A percentile compares a stretch with the other conserved stretches of the same genome.
These are phyloP conservation scores for Pyricularia sp. DNA, from an alignment of 2,329 filamentous ascomycete species.

Conservation along the genomic window DNA sequence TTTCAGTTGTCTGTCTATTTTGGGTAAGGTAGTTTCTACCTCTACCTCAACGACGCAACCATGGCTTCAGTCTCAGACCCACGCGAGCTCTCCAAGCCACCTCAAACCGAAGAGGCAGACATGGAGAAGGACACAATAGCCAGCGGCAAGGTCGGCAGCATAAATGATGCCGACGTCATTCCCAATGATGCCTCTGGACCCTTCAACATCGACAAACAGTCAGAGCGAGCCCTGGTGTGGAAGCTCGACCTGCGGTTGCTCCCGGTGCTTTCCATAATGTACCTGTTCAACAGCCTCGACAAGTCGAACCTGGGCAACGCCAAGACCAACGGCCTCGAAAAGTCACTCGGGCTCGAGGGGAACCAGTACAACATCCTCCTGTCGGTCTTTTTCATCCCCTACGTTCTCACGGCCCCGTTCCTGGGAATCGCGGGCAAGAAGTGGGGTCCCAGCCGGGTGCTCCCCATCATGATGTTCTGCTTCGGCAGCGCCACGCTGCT, in stretches of 20 bases:
- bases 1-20: no score
- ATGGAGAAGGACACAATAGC: conserved; percentile 2
- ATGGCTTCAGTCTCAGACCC: not conserved
- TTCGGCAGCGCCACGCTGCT: conserved; percentile 57
- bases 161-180: not conserved
- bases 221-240: conserved; percentile 40
- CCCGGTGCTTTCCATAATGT: conserved; percentile 46
- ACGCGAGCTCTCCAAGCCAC: not conserved
- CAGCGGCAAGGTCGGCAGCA: not conserved
- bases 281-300: conserved; percentile 39
- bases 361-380: conserved; percentile 64
- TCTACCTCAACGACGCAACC: not conserved
- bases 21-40: not conserved
- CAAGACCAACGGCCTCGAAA: conserved; percentile 6
- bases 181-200: not conserved
- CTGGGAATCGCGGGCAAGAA: conserved; percentile 58
- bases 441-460: conserved; percentile 54
- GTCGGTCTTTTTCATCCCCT: conserved; percentile 67
- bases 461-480: conserved; percentile 66
- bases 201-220: conserved; percentile 24
- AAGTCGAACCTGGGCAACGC: conserved; percentile 17
- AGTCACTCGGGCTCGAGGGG: conserved; percentile 19
- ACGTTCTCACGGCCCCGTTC: conserved; percentile 57
- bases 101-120: not conserved
- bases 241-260: conserved; percentile 46